These are phyloP conservation scores for Peniophora sp. DNA, from an alignment of 1,284 basidiomycete species.

Conservation along the genomic window DNA sequence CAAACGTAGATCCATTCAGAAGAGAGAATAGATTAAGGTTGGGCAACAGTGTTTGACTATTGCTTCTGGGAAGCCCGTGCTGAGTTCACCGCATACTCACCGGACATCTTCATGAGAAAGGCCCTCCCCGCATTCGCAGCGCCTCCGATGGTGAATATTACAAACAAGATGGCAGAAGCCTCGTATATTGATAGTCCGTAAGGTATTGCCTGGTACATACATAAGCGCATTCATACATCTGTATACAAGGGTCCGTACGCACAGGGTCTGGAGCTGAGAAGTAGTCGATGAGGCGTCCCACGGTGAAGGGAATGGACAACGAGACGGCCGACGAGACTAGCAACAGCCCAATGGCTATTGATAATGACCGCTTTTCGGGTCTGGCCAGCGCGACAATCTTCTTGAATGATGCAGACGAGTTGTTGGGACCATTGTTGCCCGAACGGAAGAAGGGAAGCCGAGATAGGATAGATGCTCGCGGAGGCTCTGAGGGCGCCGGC, in stretches of 20 bases:
- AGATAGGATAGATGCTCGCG: neutral
- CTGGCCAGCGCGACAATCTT: conserved; percentile 73
- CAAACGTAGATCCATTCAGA: neutral
- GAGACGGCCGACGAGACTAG: conserved; percentile 74
- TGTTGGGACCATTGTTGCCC: neutral
- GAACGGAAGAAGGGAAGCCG: neutral
- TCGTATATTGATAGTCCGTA: conserved; percentile 72
- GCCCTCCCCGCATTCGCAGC: conserved; percentile 83
- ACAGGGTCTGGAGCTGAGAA: conserved; percentile 71
- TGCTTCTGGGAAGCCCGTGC: too few species aligned
- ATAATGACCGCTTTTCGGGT: conserved; percentile 70
- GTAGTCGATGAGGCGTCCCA: conserved; percentile 89
- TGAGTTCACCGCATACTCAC: conserved; percentile 24
- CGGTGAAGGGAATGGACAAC: conserved; percentile 85
- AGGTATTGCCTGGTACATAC: conserved; percentile 54
- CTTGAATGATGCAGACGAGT: conserved; percentile 38
- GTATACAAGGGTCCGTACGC: conserved; percentile 20
- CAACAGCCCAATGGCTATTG: conserved; percentile 61
- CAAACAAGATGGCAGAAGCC: conserved; percentile 70
- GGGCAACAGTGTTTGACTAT: too few species aligned
- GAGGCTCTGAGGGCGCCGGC: neutral
- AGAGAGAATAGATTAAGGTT: neutral
- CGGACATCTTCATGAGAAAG: conserved; percentile 83
- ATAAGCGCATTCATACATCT: conserved; percentile 6
- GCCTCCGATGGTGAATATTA: conserved; percentile 85